Percentiles rank a stretch among this genome's conserved stretches.
phyloP scores from a whole-genome alignment of 495 filamentous ascomycete species.

The Hypoxylon crocopeplum region DNA sequence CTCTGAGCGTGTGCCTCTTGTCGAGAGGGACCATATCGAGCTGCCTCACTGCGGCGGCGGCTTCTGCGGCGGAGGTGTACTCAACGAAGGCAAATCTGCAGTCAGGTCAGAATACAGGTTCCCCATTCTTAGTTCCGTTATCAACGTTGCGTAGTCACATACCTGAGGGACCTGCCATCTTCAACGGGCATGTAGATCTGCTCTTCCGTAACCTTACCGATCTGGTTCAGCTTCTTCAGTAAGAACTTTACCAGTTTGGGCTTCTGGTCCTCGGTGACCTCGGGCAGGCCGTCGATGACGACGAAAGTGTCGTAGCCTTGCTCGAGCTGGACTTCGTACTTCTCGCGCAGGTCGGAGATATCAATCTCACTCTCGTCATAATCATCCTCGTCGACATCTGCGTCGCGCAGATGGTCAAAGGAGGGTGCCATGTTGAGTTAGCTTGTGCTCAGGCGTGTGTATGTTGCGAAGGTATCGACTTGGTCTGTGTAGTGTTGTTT shows the following conservation, averaged over 20 bases:
- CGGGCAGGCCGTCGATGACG: conserved; percentile 90
- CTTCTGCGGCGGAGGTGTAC: conserved; percentile 91
- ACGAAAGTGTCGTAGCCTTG: conserved; percentile 95
- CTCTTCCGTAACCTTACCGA: conserved; percentile 85
- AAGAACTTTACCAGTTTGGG: conserved; percentile 94
- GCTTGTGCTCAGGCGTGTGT: too few species aligned
- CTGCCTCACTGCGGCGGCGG: conserved; percentile 82
- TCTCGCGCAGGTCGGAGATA: conserved; percentile 88
- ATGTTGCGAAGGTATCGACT: background rate
- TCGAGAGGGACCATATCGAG: conserved; percentile 86
- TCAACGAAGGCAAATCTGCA: conserved; percentile 92
- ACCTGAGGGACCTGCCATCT: conserved; percentile 83
- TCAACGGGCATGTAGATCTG: conserved; percentile 91
- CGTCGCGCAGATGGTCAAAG: conserved; percentile 62
- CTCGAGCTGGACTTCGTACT: conserved; percentile 94
- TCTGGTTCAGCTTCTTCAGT: conserved; percentile 83
- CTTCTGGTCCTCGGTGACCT: conserved; percentile 81
- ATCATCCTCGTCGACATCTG: conserved; percentile 85
- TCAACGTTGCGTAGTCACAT: conserved; percentile 38
- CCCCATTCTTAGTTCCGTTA: background rate
- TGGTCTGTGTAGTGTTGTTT: background rate
- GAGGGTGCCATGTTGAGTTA: conserved; percentile 64
- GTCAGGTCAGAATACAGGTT: conserved; percentile 15
- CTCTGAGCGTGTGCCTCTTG: conserved; percentile 90
- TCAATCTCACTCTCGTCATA: conserved; percentile 93